Evolutionary conservation across 2,329 filamentous ascomycete species (phyloP), one percentile per base, ranked within the genome.

Genomic region (Monosporascus sp.): DNA sequence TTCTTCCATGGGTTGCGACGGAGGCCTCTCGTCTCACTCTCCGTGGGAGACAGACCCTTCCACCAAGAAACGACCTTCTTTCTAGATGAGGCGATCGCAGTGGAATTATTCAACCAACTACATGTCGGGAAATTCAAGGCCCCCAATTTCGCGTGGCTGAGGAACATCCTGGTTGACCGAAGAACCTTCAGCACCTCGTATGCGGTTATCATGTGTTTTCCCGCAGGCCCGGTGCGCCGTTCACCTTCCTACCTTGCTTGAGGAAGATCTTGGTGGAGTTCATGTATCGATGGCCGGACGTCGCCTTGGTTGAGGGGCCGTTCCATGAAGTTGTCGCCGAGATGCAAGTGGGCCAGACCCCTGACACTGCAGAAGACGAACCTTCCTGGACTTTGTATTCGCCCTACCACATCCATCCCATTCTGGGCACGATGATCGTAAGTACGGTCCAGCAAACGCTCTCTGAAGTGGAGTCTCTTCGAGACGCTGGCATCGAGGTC

Each of bases 301-400:
- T 54, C 2, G 45, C 52, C 15, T 9, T 49, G 17, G 37, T 49
- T 2, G 49, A 54, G n/a, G 52, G 52, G 14, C 17, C n/a, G 18
- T 54, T 51, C 39, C 39, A 43, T n/a, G 52, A 49, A n/a, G 39
- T 49, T 6, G 45, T 49, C n/a, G 49, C 39, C 9, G 52, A 54
- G 18, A 38, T 41, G 2, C 48, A 31, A n/a, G 35, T 49, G 17
- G 18, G 18, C n/a, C 31, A 1, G 31, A 35, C 31, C 11, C 31
- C 9, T 5, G 31, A 38, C 15, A 22, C 20, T 8, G 27, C 47
- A 22, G 22, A 37, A 20, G 20, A 31, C 14, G 6, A n/a, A 31
- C 18, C 18, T 22, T 15, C 31, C 22, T 48, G 25, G n/a, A 15
- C n/a, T 20, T 7, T 38, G 11, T 35, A 25, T 24, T 15, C 47